Evolutionary conservation across 2,329 filamentous ascomycete species (phyloP), one percentile per base, ranked within the genome.

Genomic region (Chrysoporthe puriensis): DNA sequence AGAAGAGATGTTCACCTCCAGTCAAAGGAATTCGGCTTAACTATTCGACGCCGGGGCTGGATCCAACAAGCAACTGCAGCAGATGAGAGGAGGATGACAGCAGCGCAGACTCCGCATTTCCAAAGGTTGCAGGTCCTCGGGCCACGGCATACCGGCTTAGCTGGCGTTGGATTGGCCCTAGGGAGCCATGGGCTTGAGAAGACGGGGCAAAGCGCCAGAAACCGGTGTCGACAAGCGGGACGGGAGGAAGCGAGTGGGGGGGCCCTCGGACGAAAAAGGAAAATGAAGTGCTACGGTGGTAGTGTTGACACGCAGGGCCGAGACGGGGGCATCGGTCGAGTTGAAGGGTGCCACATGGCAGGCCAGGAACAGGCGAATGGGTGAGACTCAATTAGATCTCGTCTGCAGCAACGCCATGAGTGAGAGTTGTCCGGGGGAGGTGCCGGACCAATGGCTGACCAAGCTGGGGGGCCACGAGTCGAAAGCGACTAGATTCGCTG

Each of bases 131-230:
- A 40, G 36, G 36, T 40, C 36, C 36, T 40, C 9, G 36, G 36
- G 36, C 36, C 36, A 40, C 9, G 36, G 36, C 36, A 40, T 26
- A 9, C 9, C 36, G 36, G 36, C 36, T 40, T 9, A 40, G 36
- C 36, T 6, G 36, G 36, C 36, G 36, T 9, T 40, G 36, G 36
- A 40, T 40, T 40, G 36, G 36, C 36, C 36, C 36, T 9, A 40
- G 36, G 36, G 36, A 9, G 36, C 6, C 5, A 7, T 9, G 66
- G 75, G 8, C 70, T 76, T 1, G 85, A 85, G 0, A 86, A 88
- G 76, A 88, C 86, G 4, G 88, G 87, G 77, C 85, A 21, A 2
- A 32, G 21, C 50, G 85, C 44, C 71, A 81, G 62, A 74, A 76
- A 40, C 71, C 75, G 21, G 2, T 26, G 26, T 26, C 26, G 74